These are phyloP conservation scores for Myrmaecium sp. DNA, from an alignment of 2,329 filamentous ascomycete species.

Conservation along the genomic window DNA sequence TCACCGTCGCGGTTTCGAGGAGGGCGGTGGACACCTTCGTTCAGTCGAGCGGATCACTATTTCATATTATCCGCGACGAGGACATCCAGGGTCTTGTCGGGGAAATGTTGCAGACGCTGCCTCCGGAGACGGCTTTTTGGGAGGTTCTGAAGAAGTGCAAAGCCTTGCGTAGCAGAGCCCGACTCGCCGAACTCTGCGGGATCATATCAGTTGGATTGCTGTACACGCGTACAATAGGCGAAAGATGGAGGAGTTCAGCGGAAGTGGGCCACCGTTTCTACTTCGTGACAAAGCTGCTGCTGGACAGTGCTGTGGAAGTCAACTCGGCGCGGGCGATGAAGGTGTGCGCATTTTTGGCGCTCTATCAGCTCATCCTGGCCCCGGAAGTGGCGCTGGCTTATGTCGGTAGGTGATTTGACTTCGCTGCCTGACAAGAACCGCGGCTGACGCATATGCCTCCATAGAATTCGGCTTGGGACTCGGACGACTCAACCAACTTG, in stretches of 20 bases:
- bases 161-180: constrained; percentile 3
- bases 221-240: constrained; percentile 4
- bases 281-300: constrained; percentile 6
- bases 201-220: constrained; percentile 8
- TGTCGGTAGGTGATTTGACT: constrained; percentile 5
- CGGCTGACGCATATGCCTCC: background rate
- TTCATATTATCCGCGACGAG: constrained; percentile 6
- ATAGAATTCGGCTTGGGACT: constrained; percentile 8
- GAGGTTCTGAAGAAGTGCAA: constrained; percentile 4
- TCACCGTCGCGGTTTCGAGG: constrained; percentile 3
- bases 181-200: constrained; percentile 7
- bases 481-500: constrained; percentile 4
- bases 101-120: background rate
- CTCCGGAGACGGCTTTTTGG: constrained; percentile 3
- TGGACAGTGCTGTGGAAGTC: constrained; percentile 7
- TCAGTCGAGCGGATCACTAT: constrained; percentile 6
- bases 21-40: constrained; percentile 7
- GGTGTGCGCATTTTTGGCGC: constrained; percentile 7
- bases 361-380: constrained; percentile 9
- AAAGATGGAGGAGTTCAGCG: constrained; percentile 4
- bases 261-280: constrained; percentile 9
- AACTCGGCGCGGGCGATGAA: constrained; percentile 9
- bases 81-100: constrained; percentile 3
- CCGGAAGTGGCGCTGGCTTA: constrained; percentile 8
- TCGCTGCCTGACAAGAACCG: too few species aligned